These are phyloP conservation scores for Glycine soja DNA, from an alignment of 306 rosid species.

Conservation along the genomic window DNA sequence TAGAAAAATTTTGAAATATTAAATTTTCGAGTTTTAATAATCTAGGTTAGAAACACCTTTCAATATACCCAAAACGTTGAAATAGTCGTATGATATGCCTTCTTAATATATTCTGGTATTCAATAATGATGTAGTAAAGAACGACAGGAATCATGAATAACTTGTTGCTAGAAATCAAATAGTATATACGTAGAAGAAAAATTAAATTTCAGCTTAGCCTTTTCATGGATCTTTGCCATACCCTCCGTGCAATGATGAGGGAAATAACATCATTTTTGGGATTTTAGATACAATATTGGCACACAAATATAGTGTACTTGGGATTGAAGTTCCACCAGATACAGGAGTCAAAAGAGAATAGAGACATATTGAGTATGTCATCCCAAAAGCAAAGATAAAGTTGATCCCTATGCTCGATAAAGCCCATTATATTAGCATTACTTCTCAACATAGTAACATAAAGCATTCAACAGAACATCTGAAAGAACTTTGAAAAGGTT, in stretches of 20 bases:
- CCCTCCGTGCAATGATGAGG: constrained; percentile 29
- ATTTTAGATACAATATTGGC: constrained; percentile 28
- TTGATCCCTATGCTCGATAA: constrained; percentile 61
- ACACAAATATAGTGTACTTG: constrained; percentile 33
- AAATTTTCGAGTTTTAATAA: not conserved
- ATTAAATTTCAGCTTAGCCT: not conserved
- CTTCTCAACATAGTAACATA: constrained; percentile 41
- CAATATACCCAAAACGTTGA: not conserved
- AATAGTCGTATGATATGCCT: not conserved
- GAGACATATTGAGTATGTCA: constrained; percentile 66
- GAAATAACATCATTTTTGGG: constrained; percentile 40
- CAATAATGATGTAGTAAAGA: not conserved
- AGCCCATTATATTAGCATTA: constrained; percentile 50
- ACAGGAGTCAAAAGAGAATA: constrained; percentile 71
- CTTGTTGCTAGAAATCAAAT: not conserved
- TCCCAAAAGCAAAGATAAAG: constrained; percentile 57
- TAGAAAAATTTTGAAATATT: not conserved
- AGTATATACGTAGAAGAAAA: not conserved
- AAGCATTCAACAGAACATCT: constrained; percentile 46
- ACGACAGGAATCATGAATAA: not conserved
- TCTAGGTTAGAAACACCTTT: not conserved
- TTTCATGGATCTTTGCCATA: no score
- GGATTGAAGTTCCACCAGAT: constrained; percentile 14
- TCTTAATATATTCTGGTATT: not conserved
- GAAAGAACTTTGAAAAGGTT: constrained; percentile 52